Evolutionary conservation across 2,329 filamentous ascomycete species (phyloP).

Genomic region (Trichothecium sympodiale): DNA sequence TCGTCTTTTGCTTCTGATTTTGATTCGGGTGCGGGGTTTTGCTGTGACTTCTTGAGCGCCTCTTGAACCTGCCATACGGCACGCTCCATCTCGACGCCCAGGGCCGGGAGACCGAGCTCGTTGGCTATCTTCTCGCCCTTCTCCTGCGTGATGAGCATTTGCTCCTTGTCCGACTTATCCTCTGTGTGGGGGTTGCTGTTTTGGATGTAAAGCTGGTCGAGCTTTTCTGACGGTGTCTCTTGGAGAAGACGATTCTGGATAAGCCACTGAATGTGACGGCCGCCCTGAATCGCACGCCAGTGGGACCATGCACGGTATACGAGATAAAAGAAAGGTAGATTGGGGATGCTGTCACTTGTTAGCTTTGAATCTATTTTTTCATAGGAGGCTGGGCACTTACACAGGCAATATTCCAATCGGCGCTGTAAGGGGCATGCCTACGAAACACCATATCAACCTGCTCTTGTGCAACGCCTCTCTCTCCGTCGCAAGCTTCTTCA

Average conservation of each 20-base stretch:
- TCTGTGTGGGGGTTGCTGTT: constrained; percentile 15
- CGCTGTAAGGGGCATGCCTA: constrained; percentile 71
- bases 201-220: constrained; percentile 65
- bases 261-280: constrained; percentile 75
- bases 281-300: constrained; percentile 76
- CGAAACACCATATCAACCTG: constrained; percentile 68
- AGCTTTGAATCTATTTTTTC: neutral
- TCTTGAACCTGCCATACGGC: constrained; percentile 64
- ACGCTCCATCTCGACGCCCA: constrained; percentile 62
- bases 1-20: constrained; percentile 10
- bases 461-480: constrained; percentile 66
- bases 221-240: constrained; percentile 50
- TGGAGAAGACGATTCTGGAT: constrained; percentile 61
- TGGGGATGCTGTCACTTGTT: constrained; percentile 55
- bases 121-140: constrained; percentile 49
- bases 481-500: constrained; percentile 66
- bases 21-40: constrained; percentile 6
- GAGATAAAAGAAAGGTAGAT: constrained; percentile 95
- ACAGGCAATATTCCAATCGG: constrained; percentile 78
- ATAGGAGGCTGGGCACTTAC: constrained; percentile 40
- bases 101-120: constrained; percentile 54
- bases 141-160: constrained; percentile 33
- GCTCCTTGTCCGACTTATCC: constrained; percentile 15
- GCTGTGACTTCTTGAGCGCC: constrained; percentile 29
- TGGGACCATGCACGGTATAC: constrained; percentile 86